phyloP scores from a whole-genome alignment of 2,329 filamentous ascomycete genomes.

The Diaporthe eres region DNA sequence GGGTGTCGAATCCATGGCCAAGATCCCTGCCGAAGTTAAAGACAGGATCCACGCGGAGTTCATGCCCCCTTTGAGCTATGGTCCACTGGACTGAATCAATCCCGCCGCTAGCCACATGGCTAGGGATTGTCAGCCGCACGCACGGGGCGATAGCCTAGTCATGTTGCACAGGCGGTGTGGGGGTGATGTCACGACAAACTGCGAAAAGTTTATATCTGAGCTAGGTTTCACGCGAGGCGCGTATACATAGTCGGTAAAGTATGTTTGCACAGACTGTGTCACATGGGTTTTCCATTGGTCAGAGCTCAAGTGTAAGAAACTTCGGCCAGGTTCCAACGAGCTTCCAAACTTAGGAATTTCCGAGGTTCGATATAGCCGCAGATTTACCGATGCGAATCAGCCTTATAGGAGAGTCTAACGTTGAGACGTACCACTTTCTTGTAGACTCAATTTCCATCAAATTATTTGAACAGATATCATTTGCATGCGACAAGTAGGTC shows the following conservation, averaged over 20 bases:
- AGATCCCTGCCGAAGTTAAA: slow-evolving; percentile 42
- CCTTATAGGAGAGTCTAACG: not conserved
- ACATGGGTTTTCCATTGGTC: not conserved
- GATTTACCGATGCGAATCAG: no score
- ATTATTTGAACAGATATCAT: not conserved
- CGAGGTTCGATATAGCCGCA: no score
- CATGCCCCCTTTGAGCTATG: slow-evolving; percentile 39
- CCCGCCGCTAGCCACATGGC: not conserved
- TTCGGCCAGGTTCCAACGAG: no score
- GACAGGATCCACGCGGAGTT: slow-evolving; percentile 42
- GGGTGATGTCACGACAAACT: not conserved
- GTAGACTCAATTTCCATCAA: not conserved
- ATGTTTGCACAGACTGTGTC: not conserved
- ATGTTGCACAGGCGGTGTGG: not conserved
- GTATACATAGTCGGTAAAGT: not conserved
- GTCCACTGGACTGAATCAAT: slow-evolving; percentile 39
- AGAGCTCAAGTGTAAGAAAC: not conserved
- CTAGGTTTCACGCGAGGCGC: not conserved
- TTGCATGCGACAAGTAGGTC: not conserved
- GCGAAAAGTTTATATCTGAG: not conserved
- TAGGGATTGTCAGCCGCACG: not conserved
- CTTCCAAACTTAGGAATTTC: not conserved
- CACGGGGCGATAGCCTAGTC: not conserved
- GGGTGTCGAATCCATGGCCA: slow-evolving; percentile 41
- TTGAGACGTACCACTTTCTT: not conserved